Percentiles rank a stretch among this genome's conserved stretches.
Evolutionary conservation across 2,329 filamentous ascomycete genomes (phyloP).

Genomic region (Daldinia sp.): DNA sequence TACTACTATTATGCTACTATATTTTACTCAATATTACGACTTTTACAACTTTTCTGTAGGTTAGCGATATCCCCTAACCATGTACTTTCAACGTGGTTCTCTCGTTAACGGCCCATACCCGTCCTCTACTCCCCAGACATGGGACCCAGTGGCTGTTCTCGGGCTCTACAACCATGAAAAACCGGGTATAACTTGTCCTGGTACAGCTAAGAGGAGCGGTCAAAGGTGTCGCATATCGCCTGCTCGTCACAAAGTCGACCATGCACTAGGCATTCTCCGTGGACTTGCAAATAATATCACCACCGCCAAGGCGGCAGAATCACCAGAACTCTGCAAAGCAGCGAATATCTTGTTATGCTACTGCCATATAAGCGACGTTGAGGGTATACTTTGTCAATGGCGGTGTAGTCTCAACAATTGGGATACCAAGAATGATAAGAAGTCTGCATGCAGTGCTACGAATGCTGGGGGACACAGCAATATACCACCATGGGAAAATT

Average conservation of each 20-base stretch:
- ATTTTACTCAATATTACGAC: not conserved
- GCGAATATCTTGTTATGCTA: conserved; percentile 29
- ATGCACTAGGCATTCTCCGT: conserved; percentile 15
- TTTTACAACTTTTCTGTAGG: not conserved
- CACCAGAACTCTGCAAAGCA: conserved; percentile 25
- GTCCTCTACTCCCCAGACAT: conserved; percentile 20
- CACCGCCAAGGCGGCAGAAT: conserved; percentile 22
- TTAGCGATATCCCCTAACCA: conserved; percentile 9
- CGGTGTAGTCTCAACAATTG: conserved; percentile 1
- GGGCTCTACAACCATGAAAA: conserved; percentile 19
- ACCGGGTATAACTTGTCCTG: conserved; percentile 27
- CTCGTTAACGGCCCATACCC: not conserved
- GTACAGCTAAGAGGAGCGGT: conserved; percentile 15
- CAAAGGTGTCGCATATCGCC: conserved; percentile 26
- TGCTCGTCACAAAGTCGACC: conserved; percentile 4
- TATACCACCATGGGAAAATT: not conserved
- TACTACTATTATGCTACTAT: not conserved
- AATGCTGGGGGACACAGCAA: not conserved
- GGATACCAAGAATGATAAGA: not conserved
- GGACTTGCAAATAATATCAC: conserved; percentile 11
- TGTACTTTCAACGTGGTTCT: conserved; percentile 14
- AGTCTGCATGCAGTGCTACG: not conserved
- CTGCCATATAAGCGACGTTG: conserved; percentile 18
- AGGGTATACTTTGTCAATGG: conserved; percentile 22
- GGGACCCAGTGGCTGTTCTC: conserved; percentile 42